These are phyloP conservation scores for Dalbergia oliveri DNA, from an alignment of 306 rosid species.

Conservation along the genomic window DNA sequence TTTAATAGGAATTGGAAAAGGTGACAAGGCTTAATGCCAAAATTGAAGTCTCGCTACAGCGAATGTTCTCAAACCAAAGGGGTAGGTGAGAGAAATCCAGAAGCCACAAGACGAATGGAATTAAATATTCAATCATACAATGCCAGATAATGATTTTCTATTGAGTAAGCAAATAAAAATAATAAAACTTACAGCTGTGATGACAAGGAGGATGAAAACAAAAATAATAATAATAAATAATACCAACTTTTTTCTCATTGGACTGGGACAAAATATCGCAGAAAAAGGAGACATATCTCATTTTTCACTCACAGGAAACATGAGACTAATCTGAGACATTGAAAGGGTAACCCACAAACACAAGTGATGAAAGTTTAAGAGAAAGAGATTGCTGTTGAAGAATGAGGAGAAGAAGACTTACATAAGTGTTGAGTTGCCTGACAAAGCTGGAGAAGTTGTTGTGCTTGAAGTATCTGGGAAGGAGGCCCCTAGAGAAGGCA, in stretches of 20 bases:
- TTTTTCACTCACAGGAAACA: slow-evolving; percentile 14
- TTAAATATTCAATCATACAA: slow-evolving; percentile 24
- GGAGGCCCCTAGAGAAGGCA: slow-evolving; percentile 70
- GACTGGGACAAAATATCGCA: no score
- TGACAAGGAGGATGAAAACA: not conserved
- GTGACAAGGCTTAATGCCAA: not conserved
- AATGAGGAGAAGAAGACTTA: slow-evolving; percentile 46
- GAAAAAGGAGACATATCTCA: not conserved
- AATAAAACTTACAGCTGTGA: not conserved
- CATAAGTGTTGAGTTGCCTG: slow-evolving; percentile 93
- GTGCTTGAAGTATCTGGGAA: slow-evolving; percentile 88
- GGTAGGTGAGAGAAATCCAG: slow-evolving; percentile 20
- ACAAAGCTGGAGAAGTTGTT: slow-evolving; percentile 96
- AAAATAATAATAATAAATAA: not conserved
- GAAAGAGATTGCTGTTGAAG: not conserved
- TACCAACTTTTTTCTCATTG: no score
- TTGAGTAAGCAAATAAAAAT: not conserved
- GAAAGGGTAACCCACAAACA: not conserved
- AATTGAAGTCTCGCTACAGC: not conserved
- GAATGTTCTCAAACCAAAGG: not conserved
- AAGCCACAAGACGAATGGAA: slow-evolving; percentile 27
- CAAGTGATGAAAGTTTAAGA: not conserved
- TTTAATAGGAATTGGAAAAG: not conserved
- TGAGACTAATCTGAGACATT: no score
- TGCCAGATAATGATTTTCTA: not conserved